phyloP scores from a whole-genome alignment of 768 basidiomycete genomes.

The Tremella mesenterica region DNA sequence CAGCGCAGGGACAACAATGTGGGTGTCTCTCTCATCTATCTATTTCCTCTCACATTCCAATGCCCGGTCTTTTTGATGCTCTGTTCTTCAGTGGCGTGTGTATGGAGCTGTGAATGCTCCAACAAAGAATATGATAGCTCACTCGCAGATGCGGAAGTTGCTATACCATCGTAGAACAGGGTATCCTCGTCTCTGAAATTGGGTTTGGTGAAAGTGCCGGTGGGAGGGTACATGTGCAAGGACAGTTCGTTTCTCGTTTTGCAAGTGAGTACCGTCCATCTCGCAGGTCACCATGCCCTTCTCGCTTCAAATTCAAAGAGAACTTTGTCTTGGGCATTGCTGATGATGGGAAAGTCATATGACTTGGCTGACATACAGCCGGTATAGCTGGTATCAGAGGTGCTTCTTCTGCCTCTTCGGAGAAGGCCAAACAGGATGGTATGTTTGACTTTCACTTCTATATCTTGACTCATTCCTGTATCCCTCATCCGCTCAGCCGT shows the following conservation, averaged over 20 bases:
- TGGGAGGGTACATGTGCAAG: conserved; percentile 92
- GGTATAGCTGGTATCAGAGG: conserved; percentile 25
- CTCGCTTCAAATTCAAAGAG: too few species aligned
- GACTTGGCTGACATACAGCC: conserved; percentile 11
- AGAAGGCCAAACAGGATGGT: conserved; percentile 30
- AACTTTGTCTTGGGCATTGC: too few species aligned
- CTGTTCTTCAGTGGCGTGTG: too few species aligned
- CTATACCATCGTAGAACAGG: conserved; percentile 85
- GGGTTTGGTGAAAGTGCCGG: conserved; percentile 86
- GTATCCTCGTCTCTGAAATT: conserved; percentile 85
- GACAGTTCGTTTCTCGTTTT: conserved; percentile 80
- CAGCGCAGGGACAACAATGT: conserved; percentile 7
- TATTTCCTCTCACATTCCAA: too few species aligned
- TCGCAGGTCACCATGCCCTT: background rate
- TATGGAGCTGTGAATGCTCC: too few species aligned
- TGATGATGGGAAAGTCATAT: background rate
- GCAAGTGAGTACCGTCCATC: conserved; percentile 58
- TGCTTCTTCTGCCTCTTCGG: conserved; percentile 14
- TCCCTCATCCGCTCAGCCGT: too few species aligned
- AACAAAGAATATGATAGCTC: too few species aligned
- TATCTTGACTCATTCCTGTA: too few species aligned
- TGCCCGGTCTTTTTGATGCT: too few species aligned
- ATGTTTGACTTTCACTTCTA: background rate
- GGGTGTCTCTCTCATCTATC: too few species aligned
- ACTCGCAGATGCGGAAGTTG: conserved; percentile 50